Base-by-base conservation (phyloP, 805 yeast genomes). In the Candida lessepsii region DNA sequence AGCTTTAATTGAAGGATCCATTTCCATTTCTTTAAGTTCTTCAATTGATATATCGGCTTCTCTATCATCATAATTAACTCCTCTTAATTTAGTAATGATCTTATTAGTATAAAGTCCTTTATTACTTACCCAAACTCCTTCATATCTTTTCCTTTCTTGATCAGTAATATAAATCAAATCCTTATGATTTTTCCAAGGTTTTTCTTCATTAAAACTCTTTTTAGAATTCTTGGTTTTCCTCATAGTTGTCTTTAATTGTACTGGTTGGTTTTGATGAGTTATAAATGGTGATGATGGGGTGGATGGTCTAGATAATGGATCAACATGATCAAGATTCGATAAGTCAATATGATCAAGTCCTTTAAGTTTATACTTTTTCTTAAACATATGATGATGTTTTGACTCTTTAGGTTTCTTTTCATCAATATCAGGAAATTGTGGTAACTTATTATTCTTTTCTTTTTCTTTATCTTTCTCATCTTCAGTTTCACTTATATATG, bases 61-160 rank as follows among this genome's bases (percentile, higher is more conserved):
- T 5, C 11, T 13, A 9, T 35, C 39, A 18, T 39, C 53, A 31
- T 58, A 57, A 39, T 64, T 60, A 9, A 67, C 53, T 14, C 65
- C 70, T 16, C 33, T 46, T 39, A 59, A 52, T 42, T 53, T 51
- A 16, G 59, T 63, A 9, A 60, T 64, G 7, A 64, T 61, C 2
- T 40, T 44, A 26, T 68, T 69, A 48, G 82, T 58, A 51, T 83
- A 82, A 3, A 65, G 54, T 2, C 93, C 95, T 47, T 78, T 79
- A 56, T 93, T 93, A 24, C 96, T 80, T 0, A 84, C 95, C 96
- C 96, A 93, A 11, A 93, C 76, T 18, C 95, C 95, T 60, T 90
- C 97, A 60, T 91, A 93, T 27, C 98, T 64, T 56, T 89, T 89
- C 44, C 86, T 73, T 57, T 93, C 98, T 31, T 68, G 73, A 32